Conservation (phyloP, 2,329 filamentous ascomycete species). For the Apiospora kogelbergensis region DNA sequence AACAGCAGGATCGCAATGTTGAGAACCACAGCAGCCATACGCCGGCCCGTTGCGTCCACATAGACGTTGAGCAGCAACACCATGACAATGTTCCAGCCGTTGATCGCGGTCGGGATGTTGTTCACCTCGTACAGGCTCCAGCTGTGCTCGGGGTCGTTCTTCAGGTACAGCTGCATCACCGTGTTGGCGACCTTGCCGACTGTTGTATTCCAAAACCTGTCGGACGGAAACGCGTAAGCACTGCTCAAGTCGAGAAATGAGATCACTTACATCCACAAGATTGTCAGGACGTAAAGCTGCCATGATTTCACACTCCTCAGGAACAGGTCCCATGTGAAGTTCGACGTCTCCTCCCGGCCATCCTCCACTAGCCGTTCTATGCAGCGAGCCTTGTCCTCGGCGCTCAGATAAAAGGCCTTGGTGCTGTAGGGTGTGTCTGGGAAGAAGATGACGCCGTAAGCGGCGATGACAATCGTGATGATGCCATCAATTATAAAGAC, state of each 20-base stretch:
- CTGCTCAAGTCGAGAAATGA: background rate
- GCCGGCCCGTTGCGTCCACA: slow-evolving; percentile 32
- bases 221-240: background rate
- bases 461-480: slow-evolving; percentile 52
- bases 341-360: slow-evolving; percentile 22
- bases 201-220: slow-evolving; percentile 27
- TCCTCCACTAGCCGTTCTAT: slow-evolving; percentile 31
- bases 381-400: slow-evolving; percentile 40
- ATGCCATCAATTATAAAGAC: slow-evolving; percentile 46
- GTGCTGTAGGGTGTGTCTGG: slow-evolving; percentile 46
- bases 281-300: slow-evolving; percentile 28
- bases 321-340: slow-evolving; percentile 26
- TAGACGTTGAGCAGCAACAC: slow-evolving; percentile 26
- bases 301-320: slow-evolving; percentile 21
- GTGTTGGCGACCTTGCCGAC: slow-evolving; percentile 29
- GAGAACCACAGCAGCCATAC: slow-evolving; percentile 31
- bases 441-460: slow-evolving; percentile 51
- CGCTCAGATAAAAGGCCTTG: slow-evolving; percentile 36
- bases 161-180: slow-evolving; percentile 28
- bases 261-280: slow-evolving; percentile 26
- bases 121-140: slow-evolving; percentile 30
- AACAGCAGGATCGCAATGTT: slow-evolving; percentile 31
- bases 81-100: slow-evolving; percentile 30
- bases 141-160: slow-evolving; percentile 25
- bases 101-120: slow-evolving; percentile 30